Evolutionary conservation across 2,329 filamentous ascomycete genomes (phyloP), one percentile per base, ranked within the genome.

Genomic region (Neodidymelliopsis sp.): DNA sequence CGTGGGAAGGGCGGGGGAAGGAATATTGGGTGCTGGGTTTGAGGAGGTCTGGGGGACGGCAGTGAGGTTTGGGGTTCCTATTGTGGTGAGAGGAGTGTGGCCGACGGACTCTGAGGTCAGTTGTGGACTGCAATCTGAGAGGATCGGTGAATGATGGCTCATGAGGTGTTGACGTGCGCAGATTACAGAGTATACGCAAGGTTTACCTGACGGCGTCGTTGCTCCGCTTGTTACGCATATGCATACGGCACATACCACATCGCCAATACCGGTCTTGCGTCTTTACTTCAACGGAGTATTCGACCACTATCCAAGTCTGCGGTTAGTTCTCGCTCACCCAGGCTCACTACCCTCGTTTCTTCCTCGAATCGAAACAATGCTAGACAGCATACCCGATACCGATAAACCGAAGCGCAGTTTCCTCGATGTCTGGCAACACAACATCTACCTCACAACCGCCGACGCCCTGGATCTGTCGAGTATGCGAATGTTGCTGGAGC

Each of bases 401-500:
- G 52, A 57, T 22, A 63, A 53, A 42, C 61, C 63, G 0, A 60
- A 54, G 10, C 64, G 66, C 48, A 47, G 67, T 0, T 78, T 84
- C 35, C 59, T 67, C 11, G 71, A 81, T 10, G 79, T 84, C 2
- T 86, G 79, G 75, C 74, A 79, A 35, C 68, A 76, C 49, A 85
- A 85, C 48, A 67, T 85, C 9, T 84, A 80, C 77, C 63, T 86
- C 19, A 84, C 82, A 1, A 84, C 81, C 2, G 79, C 76, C 41
- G 82, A 82, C 2, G 76, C 79, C 46, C 83, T 79, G 64, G 76
- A 76, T 20, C 50, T 84, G 13, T 73, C 55, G 70, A 43, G 78
- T 77, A 4, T 85, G 68, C 74, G 74, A n/a, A 67, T 67, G 24
- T 45, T 77, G 35, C 52, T 76, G 39, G 63, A 74, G 46, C 77